Evolutionary conservation across 441 rosid species (phyloP).

Genomic region (Melastoma candidum): DNA sequence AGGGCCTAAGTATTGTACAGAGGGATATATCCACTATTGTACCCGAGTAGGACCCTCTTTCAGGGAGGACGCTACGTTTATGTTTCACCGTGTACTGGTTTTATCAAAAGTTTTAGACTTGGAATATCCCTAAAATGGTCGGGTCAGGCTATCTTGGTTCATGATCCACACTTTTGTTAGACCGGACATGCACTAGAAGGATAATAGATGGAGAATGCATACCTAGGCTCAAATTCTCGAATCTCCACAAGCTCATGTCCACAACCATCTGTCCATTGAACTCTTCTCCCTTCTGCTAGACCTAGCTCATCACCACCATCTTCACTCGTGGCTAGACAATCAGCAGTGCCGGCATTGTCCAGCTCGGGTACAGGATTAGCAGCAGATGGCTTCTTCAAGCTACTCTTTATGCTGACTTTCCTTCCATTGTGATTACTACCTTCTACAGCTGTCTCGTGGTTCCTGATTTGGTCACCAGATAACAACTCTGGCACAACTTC

Average conservation of each 20-base stretch:
- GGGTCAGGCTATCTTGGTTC: no score
- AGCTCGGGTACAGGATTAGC: constrained; percentile 23
- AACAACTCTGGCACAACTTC: constrained; percentile 10
- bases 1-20: no score
- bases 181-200: background rate
- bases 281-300: constrained; percentile 61
- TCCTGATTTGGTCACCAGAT: constrained; percentile 11
- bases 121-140: no score
- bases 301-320: constrained; percentile 32
- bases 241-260: constrained; percentile 82
- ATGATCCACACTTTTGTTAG: background rate
- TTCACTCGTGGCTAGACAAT: constrained; percentile 22
- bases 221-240: constrained; percentile 98
- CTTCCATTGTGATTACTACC: constrained; percentile 22
- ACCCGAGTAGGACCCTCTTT: no score
- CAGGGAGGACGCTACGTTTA: no score
- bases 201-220: constrained; percentile 11
- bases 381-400: constrained; percentile 57
- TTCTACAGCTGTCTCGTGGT: constrained; percentile 22
- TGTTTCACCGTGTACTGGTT: no score
- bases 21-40: no score
- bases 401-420: constrained; percentile 57
- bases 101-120: no score
- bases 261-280: constrained; percentile 87
- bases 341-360: constrained; percentile 21